Percentiles rank a stretch among this genome's conserved stretches.
Conservation (phyloP, 2,329 filamentous ascomycete species). For the Nemania serpens region DNA sequence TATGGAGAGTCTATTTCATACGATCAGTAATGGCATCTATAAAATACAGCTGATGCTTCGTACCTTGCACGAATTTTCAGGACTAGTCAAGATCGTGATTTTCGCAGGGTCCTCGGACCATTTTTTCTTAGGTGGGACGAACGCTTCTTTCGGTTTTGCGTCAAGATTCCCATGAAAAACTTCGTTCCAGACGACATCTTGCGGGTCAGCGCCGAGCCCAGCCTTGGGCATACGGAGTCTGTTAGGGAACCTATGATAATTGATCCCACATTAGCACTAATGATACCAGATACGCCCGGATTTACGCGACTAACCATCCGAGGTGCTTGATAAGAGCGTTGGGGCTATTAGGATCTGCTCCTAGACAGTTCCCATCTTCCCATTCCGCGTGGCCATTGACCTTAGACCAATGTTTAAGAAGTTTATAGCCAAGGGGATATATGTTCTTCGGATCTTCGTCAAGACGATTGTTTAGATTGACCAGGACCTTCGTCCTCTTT, state of each 20-base stretch:
- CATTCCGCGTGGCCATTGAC: constrained; percentile 4
- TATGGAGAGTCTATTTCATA: not conserved
- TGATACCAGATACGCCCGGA: not conserved
- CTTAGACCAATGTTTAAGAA: constrained; percentile 20
- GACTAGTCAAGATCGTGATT: constrained; percentile 1
- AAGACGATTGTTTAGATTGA: constrained; percentile 9
- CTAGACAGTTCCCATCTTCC: constrained; percentile 17
- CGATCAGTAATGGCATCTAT: not conserved
- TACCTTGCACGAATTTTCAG: not conserved
- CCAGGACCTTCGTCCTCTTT: not conserved
- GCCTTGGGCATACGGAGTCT: constrained; percentile 5
- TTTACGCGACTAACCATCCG: constrained; percentile 15
- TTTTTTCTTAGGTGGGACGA: constrained; percentile 5
- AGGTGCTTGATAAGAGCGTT: constrained; percentile 14
- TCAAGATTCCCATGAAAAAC: constrained; percentile 21
- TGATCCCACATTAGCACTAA: not conserved
- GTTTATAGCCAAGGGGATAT: constrained; percentile 15
- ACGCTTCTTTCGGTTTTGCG: not conserved
- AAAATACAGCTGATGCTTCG: not conserved
- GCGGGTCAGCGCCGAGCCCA: constrained; percentile 23
- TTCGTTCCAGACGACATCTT: constrained; percentile 19
- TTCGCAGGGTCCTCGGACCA: constrained; percentile 12
- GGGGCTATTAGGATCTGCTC: constrained; percentile 9
- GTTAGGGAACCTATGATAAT: constrained; percentile 16
- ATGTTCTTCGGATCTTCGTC: constrained; percentile 6